Evolutionary conservation across 2,329 filamentous ascomycete genomes (phyloP), one percentile per base, ranked within the genome.

Genomic region (Cladophialophora exuberans): DNA sequence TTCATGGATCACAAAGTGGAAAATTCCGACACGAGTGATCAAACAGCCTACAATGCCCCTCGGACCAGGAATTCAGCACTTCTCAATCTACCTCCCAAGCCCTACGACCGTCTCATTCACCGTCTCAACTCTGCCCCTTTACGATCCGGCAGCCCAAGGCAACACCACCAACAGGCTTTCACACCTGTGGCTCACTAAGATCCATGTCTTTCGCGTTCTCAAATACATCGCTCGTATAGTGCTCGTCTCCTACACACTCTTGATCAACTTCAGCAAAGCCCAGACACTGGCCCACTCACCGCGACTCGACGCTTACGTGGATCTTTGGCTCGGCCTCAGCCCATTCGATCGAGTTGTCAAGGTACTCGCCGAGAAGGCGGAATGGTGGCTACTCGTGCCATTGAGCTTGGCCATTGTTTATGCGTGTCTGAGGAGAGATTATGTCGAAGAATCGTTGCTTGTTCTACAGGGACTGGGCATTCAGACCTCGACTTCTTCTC

Each of bases 51-150:
- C n/a, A 9, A 42, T 42, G 39, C 9, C 26, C 22, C 39, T 42
- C 39, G 39, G 22, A 3, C 39, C 39, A 4, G 39, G 39, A 15
- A 25, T 25, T 18, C 58, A 58, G 18, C 52, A 80, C 63, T 83
- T 90, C 46, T 79, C 77, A 64, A 81, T 81, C 57, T 80, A 84
- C 62, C 82, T 84, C 18, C 88, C 89, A 45, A 92, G 94, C 20
- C 87, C 90, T 42, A 95, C 91, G 2, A 96, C 94, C n/a, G 86
- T 89, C 69, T 88, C 89, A 63, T 97, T 93, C 79, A 95, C 88
- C 25, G 89, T 97, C 52, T 94, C 92, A 30, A 97, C 92, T 54
- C 83, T 85, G 39, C 84, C 88, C 10, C 67, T 71, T 10, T 73
- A 72, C 30, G 22, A 70, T 70, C 7, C 80, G 76, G 13, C 65